Evolutionary conservation across 2,329 filamentous ascomycete genomes (phyloP), one percentile per base, ranked within the genome.

Genomic region (Neopestalotiopsis sp.): DNA sequence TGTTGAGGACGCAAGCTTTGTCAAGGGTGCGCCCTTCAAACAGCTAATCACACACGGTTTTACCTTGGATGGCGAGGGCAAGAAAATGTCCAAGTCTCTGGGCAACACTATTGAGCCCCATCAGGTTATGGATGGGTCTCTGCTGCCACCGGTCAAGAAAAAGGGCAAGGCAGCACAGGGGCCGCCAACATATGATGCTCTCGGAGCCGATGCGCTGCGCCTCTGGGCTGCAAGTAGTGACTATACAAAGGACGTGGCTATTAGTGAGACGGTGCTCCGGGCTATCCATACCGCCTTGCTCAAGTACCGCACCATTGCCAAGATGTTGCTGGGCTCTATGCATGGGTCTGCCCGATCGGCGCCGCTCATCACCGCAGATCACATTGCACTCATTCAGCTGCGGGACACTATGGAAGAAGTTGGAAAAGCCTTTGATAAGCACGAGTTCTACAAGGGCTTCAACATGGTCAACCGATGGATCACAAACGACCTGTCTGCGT

Each of bases 81-180:
- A 93, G 78, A 99, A 99, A 80, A 99, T 99, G 96, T 98, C 95
- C 78, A 99, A 99, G 80, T 98, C 94, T 0, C 83, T 98, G 1
- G 96, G 96, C 17, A 99, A 99, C 76, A 91, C 93, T 34, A 90
- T 98, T 68, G 87, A 89, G 0, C 95, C 95, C 0, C 84, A 88
- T 6, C 86, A 97, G 71, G 94, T 99, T 73, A 96, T 98, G 85
- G 89, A 94, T 66, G 95, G 95, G 6, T 90, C 90, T 3, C 84
- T 97, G 12, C 81, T 97, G 14, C 92, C 92, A 5, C 90, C 91
- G 0, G 77, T 91, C 49, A 93, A 92, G 77, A 81, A 81, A 58
- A 91, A 89, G 75, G 83, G 83, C 61, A 91, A 91, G 73, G 72
- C 76, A n/a, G 81, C 80, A 40, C 76, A 68, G 72, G 77, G 63